phyloP scores from a whole-genome alignment of 495 filamentous ascomycete species.

The Ascodesmis nigricans region DNA sequence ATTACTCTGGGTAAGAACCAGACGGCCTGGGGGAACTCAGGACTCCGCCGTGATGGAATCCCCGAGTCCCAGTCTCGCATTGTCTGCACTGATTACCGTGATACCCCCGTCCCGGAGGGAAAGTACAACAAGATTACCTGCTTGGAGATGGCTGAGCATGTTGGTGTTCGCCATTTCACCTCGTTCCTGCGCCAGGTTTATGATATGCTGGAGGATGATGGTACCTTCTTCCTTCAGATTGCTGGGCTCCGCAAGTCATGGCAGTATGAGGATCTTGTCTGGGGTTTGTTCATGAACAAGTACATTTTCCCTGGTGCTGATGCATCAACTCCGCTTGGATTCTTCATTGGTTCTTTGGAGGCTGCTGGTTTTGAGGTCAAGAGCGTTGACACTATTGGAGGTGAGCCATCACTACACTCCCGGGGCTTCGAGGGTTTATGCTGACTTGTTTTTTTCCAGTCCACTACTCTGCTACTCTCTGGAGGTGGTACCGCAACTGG shows the following conservation, averaged over 20 bases:
- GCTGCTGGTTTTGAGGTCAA: slow-evolving; percentile 59
- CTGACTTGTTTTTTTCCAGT: slow-evolving; percentile 70
- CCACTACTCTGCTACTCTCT: slow-evolving; percentile 91
- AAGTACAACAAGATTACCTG: slow-evolving; percentile 68
- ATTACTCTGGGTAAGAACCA: slow-evolving; percentile 67
- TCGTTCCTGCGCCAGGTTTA: slow-evolving; percentile 49
- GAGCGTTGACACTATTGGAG: slow-evolving; percentile 22
- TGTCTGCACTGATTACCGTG: slow-evolving; percentile 68
- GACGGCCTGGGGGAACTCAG: slow-evolving; percentile 61
- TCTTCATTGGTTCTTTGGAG: slow-evolving; percentile 46
- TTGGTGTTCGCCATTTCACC: slow-evolving; percentile 53
- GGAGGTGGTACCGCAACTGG: slow-evolving; percentile 99
- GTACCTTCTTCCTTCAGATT: slow-evolving; percentile 63
- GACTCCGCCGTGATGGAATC: slow-evolving; percentile 44
- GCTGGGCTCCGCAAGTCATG: slow-evolving; percentile 60
- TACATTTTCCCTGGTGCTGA: slow-evolving; percentile 80
- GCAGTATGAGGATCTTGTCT: slow-evolving; percentile 43
- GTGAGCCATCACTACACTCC: background rate
- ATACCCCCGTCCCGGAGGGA: slow-evolving; percentile 46
- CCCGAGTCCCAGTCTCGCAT: slow-evolving; percentile 50
- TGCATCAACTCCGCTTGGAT: slow-evolving; percentile 59
- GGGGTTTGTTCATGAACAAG: slow-evolving; percentile 76
- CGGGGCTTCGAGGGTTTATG: background rate
- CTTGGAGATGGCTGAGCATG: slow-evolving; percentile 81
- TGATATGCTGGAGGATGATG: slow-evolving; percentile 75